Conservation (phyloP, 805 yeast genomes). For the Metschnikowia picachoensis region DNA sequence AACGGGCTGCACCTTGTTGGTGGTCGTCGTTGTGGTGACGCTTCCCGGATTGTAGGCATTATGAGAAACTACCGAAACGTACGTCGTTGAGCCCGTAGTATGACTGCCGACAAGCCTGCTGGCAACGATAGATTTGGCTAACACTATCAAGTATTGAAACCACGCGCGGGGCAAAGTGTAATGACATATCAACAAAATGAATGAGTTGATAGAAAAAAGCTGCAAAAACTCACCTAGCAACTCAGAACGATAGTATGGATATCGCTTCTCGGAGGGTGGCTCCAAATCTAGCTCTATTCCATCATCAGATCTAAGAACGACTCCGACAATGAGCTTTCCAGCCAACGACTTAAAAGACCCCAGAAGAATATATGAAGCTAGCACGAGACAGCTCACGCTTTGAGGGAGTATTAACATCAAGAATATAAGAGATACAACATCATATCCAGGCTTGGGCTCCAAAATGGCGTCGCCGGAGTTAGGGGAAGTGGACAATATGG, state of each 20-base stretch:
- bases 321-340: conserved; percentile 24
- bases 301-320: conserved; percentile 10
- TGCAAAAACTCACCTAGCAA: conserved; percentile 20
- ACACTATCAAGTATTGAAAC: conserved; percentile 23
- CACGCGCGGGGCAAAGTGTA: conserved; percentile 19
- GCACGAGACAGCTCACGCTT: conserved; percentile 21
- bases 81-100: conserved; percentile 23
- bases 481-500: neutral
- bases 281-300: conserved; percentile 9
- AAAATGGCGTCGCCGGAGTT: conserved; percentile 1
- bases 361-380: conserved; percentile 24
- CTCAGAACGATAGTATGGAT: conserved; percentile 17
- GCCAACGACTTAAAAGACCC: conserved; percentile 29
- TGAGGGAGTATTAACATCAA: conserved; percentile 29
- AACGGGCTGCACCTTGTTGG: conserved; percentile 6
- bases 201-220: conserved; percentile 22
- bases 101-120: conserved; percentile 28
- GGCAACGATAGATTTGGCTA: conserved; percentile 31
- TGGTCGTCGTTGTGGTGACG: conserved; percentile 16
- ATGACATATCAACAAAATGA: conserved; percentile 23
- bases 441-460: conserved; percentile 20
- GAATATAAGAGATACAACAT: conserved; percentile 31
- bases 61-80: conserved; percentile 18
- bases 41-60: conserved; percentile 6
- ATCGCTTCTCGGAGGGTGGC: conserved; percentile 5